phyloP scores from a whole-genome alignment of 2,329 filamentous ascomycete genomes.

The Gaeumannomyces tritici region DNA sequence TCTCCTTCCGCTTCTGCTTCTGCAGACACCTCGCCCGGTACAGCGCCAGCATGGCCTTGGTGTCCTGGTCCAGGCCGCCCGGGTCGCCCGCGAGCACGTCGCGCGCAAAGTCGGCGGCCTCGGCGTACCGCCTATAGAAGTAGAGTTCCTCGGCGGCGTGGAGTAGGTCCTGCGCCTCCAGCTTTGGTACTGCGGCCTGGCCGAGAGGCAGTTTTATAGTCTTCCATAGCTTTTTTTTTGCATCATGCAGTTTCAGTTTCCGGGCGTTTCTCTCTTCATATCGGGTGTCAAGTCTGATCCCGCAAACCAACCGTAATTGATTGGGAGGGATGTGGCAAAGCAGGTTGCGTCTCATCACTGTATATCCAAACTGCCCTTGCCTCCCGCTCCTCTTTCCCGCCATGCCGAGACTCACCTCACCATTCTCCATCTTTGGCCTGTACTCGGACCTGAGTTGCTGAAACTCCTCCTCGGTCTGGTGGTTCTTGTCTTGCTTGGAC shows the following conservation, averaged over 20 bases:
- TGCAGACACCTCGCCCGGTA: constrained; percentile 33
- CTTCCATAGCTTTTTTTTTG: constrained; percentile 29
- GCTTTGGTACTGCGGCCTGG: constrained; percentile 26
- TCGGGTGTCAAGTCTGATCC: too few relatives aligned
- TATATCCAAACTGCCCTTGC: neutral
- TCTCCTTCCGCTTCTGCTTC: too few relatives aligned
- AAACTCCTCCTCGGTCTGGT: constrained; percentile 41
- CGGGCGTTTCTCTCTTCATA: neutral
- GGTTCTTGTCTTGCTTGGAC: constrained; percentile 13
- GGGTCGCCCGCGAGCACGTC: constrained; percentile 21
- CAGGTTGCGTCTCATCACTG: too few relatives aligned
- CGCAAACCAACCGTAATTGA: too few relatives aligned
- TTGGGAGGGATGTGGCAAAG: neutral
- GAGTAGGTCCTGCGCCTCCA: constrained; percentile 36
- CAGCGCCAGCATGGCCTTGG: constrained; percentile 24
- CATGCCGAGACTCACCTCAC: constrained; percentile 31
- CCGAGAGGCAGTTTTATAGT: constrained; percentile 30
- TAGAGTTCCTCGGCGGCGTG: constrained; percentile 51
- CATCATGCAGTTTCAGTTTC: neutral
- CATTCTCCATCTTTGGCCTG: constrained; percentile 40
- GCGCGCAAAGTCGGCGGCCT: constrained; percentile 31
- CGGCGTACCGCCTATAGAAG: constrained; percentile 37
- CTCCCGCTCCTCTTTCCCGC: neutral
- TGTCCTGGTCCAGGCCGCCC: constrained; percentile 32
- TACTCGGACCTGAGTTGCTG: constrained; percentile 35